phyloP scores from a whole-genome alignment of 1,284 basidiomycete genomes.

The Coniferiporia weirii region DNA sequence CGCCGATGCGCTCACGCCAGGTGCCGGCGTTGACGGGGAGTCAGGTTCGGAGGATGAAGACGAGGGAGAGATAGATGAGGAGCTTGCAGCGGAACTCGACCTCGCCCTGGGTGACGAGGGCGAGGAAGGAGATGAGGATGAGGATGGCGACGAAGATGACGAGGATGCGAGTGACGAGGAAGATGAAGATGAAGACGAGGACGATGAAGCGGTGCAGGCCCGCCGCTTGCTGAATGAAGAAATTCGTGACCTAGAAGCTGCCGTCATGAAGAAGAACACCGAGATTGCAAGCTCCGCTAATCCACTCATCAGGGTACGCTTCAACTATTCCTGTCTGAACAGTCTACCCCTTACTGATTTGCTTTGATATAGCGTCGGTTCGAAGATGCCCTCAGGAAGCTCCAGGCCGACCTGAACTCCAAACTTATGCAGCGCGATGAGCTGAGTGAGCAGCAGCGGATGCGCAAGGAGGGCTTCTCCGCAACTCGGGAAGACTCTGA shows the following conservation, averaged over 20 bases:
- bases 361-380: slow-evolving; percentile 70
- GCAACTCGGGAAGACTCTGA: slow-evolving; percentile 43
- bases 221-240: slow-evolving; percentile 83
- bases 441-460: slow-evolving; percentile 62
- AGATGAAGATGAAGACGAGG: slow-evolving; percentile 63
- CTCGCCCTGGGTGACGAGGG: slow-evolving; percentile 53
- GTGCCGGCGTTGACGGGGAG: slow-evolving; percentile 45
- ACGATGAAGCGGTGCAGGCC: slow-evolving; percentile 59
- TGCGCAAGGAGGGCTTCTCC: slow-evolving; percentile 57
- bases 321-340: slow-evolving; percentile 1
- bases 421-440: slow-evolving; percentile 79
- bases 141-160: slow-evolving; percentile 37
- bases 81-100: slow-evolving; percentile 70
- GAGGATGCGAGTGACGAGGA: slow-evolving; percentile 67
- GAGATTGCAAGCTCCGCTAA: slow-evolving; percentile 87
- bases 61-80: slow-evolving; percentile 75
- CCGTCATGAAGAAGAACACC: slow-evolving; percentile 79
- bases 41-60: slow-evolving; percentile 58
- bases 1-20: slow-evolving; percentile 57
- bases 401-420: slow-evolving; percentile 81
- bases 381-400: slow-evolving; percentile 86
- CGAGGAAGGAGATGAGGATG: slow-evolving; percentile 22
- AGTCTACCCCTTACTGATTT: slow-evolving; percentile 9
- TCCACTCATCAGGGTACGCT: slow-evolving; percentile 75
- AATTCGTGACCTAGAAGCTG: slow-evolving; percentile 83